These are phyloP conservation scores for Colletotrichum sp. DNA, from an alignment of 2,329 filamentous ascomycete genomes.

Conservation along the genomic window DNA sequence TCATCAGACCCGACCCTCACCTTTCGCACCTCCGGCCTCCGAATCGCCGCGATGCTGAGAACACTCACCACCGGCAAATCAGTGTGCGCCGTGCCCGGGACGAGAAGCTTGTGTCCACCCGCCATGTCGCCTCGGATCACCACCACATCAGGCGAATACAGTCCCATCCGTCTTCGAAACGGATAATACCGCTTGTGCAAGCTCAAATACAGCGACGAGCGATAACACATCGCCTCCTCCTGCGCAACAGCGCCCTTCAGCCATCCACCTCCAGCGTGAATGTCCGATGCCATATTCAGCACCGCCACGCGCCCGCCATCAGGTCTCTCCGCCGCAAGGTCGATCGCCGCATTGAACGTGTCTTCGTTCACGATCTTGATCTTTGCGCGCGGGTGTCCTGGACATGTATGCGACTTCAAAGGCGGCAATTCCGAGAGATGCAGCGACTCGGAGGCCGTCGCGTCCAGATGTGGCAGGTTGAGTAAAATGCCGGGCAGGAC, in stretches of 20 bases:
- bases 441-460: conserved; percentile 39
- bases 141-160: conserved; percentile 67
- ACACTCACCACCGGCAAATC: conserved; percentile 60
- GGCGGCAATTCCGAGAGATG: conserved; percentile 38
- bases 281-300: conserved; percentile 69
- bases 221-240: conserved; percentile 72
- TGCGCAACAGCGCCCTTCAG: conserved; percentile 65
- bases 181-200: conserved; percentile 58
- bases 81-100: conserved; percentile 31
- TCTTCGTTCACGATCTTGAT: conserved; percentile 62
- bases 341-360: conserved; percentile 60
- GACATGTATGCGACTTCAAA: conserved; percentile 47
- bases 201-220: conserved; percentile 57
- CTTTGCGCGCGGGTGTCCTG: conserved; percentile 36
- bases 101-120: conserved; percentile 50
- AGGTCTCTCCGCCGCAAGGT: conserved; percentile 30
- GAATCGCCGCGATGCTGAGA: conserved; percentile 64
- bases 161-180: conserved; percentile 46
- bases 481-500: conserved; percentile 52
- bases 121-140: conserved; percentile 58
- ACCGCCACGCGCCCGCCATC: conserved; percentile 53
- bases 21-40: conserved; percentile 38
- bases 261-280: conserved; percentile 67
- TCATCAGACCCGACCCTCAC: conserved; percentile 25
- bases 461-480: conserved; percentile 43